Evolutionary conservation across 2,329 filamentous ascomycete species (phyloP), one percentile per base, ranked within the genome.

Genomic region (Botrytis hyacinthi): DNA sequence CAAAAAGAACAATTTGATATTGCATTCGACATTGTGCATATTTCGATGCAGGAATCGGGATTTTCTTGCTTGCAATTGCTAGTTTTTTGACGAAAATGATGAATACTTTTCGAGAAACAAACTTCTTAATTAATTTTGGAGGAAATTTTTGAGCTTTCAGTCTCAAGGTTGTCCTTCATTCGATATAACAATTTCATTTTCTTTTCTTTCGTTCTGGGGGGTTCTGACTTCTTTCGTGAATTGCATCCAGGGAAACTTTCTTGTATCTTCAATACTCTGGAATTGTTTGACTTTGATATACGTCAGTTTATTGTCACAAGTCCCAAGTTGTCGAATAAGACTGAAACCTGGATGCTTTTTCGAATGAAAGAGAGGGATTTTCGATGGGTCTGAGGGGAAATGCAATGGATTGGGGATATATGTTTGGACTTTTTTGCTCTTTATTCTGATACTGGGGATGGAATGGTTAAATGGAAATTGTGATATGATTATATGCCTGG

Each of bases 21-120:
- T 81, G 80, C 79, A 80, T 81, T 81, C 80, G 75, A 79, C 76
- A 65, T 74, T 80, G 80, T 81, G 80, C 78, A 81, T 81, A 81
- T 80, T 79, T 66, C 16, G 61, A 62, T 46, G 22, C 68, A 40
- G 20, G 57, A 62, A 37, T 70, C 32, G 66, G 59, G 22, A 44
- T 75, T 74, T 70, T 75, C 77, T 76, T 75, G 51, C 51, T 76
- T 75, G 51, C 51, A 57, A 57, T 32, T 78, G 78, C 76, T 75
- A 69, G 48, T 54, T 37, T 37, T 57, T 42, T 76, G 78, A 81
- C 77, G 79, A 80, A 77, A 77, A 80, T 77, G 78, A 80, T 73
- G 78, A 80, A 71, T 71, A 73, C 61, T 60, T 63, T 73, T 73
- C 66, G 66, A 62, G 44, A 62, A 68, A 68, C 42, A 32, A 54